These are phyloP conservation scores for Plasmodium gonderi DNA, from an alignment of 169 alveolate genomes.

Conservation along the genomic window DNA sequence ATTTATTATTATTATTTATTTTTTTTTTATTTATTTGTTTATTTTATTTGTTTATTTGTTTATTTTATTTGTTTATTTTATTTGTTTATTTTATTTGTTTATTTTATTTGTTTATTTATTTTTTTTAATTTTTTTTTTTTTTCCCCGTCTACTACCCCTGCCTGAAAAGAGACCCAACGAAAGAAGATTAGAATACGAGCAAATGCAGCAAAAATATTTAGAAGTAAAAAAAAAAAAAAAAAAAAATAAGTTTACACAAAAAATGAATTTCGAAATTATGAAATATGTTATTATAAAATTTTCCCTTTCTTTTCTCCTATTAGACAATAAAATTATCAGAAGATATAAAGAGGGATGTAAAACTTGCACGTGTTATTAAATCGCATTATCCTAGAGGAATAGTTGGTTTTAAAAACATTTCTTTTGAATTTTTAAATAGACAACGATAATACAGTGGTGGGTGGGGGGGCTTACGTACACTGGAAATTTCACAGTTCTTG, in stretches of 20 bases:
- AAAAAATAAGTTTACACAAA: slow-evolving; percentile 3
- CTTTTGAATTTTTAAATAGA: background rate
- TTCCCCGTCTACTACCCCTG: background rate
- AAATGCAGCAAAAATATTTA: slow-evolving; percentile 57
- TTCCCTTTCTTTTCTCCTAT: background rate
- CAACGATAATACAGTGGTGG: background rate
- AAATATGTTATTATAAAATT: background rate
- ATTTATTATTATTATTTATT: background rate
- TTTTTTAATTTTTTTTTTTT: background rate
- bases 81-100: background rate
- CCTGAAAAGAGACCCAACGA: slow-evolving; percentile 51
- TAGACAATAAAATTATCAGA: slow-evolving; percentile 48
- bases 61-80: too few relatives aligned
- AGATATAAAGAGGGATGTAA: slow-evolving; percentile 57
- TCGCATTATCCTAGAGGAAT: slow-evolving; percentile 74
- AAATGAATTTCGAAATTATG: background rate
- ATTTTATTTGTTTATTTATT: background rate
- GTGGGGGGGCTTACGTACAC: background rate
- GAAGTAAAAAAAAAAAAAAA: slow-evolving; percentile 23
- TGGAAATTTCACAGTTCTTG: background rate
- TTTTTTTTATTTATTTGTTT: background rate
- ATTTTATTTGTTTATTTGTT: background rate
- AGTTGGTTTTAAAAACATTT: slow-evolving; percentile 44
- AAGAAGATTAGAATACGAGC: slow-evolving; percentile 45
- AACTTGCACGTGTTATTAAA: slow-evolving; percentile 53